These are phyloP conservation scores for Didymella pomorum DNA, from an alignment of 2,329 filamentous ascomycete species.

Conservation along the genomic window DNA sequence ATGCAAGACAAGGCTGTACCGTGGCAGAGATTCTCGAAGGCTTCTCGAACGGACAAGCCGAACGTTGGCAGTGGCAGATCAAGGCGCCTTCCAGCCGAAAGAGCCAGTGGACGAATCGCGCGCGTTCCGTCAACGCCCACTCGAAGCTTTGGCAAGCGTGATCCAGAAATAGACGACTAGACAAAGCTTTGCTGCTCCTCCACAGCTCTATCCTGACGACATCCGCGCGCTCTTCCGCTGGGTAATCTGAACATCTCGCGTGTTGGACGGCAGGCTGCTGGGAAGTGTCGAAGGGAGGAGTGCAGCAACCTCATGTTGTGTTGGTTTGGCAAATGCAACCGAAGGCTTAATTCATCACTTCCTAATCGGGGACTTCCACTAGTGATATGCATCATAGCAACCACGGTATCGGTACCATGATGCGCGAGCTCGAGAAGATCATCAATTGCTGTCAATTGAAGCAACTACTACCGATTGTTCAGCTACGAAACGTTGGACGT, in stretches of 20 bases:
- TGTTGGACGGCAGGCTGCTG: not conserved
- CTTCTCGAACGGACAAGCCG: slow-evolving; percentile 31
- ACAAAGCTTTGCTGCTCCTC: slow-evolving; percentile 1
- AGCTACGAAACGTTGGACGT: not conserved
- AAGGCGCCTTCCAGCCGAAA: slow-evolving; percentile 6
- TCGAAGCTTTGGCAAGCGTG: slow-evolving; percentile 7
- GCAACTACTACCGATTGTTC: not conserved
- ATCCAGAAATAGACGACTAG: slow-evolving; percentile 10
- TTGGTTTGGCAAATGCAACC: slow-evolving; percentile 14
- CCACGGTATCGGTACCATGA: slow-evolving; percentile 1
- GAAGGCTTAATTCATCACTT: slow-evolving; percentile 18
- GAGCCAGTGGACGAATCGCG: slow-evolving; percentile 17
- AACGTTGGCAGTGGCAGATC: slow-evolving; percentile 23
- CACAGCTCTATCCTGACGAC: slow-evolving; percentile 12
- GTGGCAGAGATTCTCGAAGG: slow-evolving; percentile 16
- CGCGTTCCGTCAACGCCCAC: slow-evolving; percentile 11
- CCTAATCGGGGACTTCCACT: slow-evolving; percentile 8
- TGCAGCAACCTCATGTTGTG: slow-evolving; percentile 1
- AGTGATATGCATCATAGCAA: slow-evolving; percentile 9
- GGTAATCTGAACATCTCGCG: not conserved
- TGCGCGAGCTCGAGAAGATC: slow-evolving; percentile 6
- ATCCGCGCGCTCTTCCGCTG: not conserved
- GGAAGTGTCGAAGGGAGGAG: not conserved
- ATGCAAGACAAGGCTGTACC: slow-evolving; percentile 12
- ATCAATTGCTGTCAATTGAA: not conserved